Conservation (phyloP, 2,329 filamentous ascomycete species). For the Colletotrichum higginsianum region DNA sequence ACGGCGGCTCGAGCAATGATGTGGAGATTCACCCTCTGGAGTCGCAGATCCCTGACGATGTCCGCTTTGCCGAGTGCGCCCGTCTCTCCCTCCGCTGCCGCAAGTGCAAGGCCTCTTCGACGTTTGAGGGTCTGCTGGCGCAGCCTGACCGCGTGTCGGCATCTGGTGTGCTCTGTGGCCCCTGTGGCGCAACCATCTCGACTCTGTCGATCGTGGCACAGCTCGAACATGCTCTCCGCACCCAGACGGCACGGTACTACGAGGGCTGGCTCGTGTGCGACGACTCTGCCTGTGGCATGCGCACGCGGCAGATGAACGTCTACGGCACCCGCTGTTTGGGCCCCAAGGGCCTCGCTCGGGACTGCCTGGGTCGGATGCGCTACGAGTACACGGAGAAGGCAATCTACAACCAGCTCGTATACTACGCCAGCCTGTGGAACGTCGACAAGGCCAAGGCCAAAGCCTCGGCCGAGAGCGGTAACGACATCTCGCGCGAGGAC, state of each 20-base stretch:
- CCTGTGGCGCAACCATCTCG: conserved; percentile 76
- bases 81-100: conserved; percentile 86
- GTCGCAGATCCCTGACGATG: conserved; percentile 91
- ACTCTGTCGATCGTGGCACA: conserved; percentile 87
- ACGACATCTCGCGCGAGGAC: conserved; percentile 64
- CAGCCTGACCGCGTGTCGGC: conserved; percentile 76
- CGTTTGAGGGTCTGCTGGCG: conserved; percentile 81
- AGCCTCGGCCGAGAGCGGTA: conserved; percentile 51
- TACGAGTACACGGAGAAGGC: conserved; percentile 92
- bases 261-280: conserved; percentile 93
- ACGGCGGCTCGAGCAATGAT: conserved; percentile 67
- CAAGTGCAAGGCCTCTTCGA: conserved; percentile 78
- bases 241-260: conserved; percentile 87
- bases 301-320: conserved; percentile 92
- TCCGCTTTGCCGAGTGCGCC: conserved; percentile 87
- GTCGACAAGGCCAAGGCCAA: conserved; percentile 81
- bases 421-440: conserved; percentile 88
- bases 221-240: conserved; percentile 86
- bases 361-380: conserved; percentile 88
- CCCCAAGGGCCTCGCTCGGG: conserved; percentile 85
- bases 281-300: conserved; percentile 87
- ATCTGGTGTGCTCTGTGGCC: conserved; percentile 79
- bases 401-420: conserved; percentile 95
- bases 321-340: conserved; percentile 93
- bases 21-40: conserved; percentile 91